phyloP scores from a whole-genome alignment of 306 rosid genomes.

The Prunus mongolica region DNA sequence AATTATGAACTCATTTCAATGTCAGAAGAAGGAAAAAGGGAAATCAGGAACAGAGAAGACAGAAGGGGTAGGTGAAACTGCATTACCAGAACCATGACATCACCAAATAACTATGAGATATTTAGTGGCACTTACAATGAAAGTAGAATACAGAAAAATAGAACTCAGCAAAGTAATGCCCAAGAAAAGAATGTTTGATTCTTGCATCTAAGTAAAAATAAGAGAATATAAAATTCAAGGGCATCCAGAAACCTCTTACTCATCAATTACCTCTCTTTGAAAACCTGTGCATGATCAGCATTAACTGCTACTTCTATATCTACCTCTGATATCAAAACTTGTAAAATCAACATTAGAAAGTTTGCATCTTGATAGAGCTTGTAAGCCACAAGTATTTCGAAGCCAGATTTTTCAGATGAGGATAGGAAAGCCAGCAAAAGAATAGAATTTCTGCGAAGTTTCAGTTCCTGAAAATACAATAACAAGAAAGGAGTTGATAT shows the following conservation, averaged over 20 bases:
- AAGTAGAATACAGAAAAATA: neutral
- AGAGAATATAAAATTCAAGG: neutral
- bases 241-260: neutral
- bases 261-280: conserved; percentile 66
- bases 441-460: conserved; percentile 55
- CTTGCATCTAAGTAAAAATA: neutral
- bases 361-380: conserved; percentile 44
- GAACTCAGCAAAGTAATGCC: neutral
- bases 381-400: conserved; percentile 57
- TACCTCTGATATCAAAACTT: conserved; percentile 52
- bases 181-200: neutral
- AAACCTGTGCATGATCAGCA: conserved; percentile 40
- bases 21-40: neutral
- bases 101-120: neutral
- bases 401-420: conserved; percentile 79
- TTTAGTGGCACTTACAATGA: neutral
- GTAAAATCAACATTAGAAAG: conserved; percentile 71
- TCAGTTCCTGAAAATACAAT: conserved; percentile 64
- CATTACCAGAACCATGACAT: neutral
- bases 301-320: conserved; percentile 41
- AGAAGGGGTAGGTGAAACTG: neutral
- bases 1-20: neutral
- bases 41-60: neutral
- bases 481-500: neutral
- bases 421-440: conserved; percentile 81